A percentile compares a stretch with the other conserved stretches of the same genome.
Evolutionary conservation across 768 basidiomycete genomes (phyloP).

Genomic region (Trametes meyenii): DNA sequence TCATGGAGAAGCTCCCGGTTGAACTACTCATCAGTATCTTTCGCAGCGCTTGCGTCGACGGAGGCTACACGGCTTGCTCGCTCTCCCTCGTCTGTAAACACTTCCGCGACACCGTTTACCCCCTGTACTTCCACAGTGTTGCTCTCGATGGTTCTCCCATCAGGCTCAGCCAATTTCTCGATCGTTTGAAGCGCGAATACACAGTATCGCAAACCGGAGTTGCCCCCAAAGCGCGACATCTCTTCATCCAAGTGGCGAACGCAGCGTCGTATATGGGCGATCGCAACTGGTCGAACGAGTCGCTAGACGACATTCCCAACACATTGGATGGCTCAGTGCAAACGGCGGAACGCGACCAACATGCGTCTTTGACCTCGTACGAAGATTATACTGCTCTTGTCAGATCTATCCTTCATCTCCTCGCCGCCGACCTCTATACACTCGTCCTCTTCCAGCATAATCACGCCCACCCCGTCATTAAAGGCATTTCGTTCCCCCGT

Average conservation of each 20-base stretch:
- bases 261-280: not conserved
- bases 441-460: not conserved
- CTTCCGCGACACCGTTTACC: not conserved
- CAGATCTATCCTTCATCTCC: not conserved
- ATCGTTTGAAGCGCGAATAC: not conserved
- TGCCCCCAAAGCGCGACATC: not conserved
- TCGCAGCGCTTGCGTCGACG: not conserved
- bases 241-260: not conserved
- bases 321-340: not conserved
- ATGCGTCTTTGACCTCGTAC: not conserved
- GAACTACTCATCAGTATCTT: not conserved
- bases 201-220: not conserved
- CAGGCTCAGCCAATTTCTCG: not conserved
- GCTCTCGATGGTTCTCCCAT: not conserved
- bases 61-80: not conserved
- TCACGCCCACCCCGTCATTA: not conserved
- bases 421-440: not conserved
- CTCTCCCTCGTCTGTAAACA: not conserved
- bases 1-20: slow-evolving; percentile 8
- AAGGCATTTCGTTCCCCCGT: not conserved
- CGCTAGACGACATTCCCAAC: not conserved
- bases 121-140: not conserved
- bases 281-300: too few species aligned
- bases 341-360: not conserved
- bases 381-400: not conserved